phyloP scores from a whole-genome alignment of 208 protist species.

The Crithidia sp. region DNA sequence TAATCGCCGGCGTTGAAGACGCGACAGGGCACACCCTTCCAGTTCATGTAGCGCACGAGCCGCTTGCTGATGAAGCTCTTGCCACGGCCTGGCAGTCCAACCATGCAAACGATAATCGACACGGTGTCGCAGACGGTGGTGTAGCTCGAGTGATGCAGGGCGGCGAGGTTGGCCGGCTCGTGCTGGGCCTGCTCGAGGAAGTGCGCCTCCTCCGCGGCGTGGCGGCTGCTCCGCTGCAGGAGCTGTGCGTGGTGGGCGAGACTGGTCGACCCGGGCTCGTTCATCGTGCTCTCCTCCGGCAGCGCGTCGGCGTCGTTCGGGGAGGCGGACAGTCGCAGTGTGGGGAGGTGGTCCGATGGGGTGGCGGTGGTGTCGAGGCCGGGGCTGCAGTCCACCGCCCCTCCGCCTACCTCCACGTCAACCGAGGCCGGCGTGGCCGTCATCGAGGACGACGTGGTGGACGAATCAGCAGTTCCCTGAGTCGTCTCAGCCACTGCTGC shows the following conservation, averaged over 20 bases:
- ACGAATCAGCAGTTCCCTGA: neutral
- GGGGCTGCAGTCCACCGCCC: neutral
- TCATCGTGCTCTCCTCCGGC: neutral
- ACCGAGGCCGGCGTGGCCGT: neutral
- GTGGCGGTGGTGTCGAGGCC: neutral
- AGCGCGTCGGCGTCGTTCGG: neutral
- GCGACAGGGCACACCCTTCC: conserved; percentile 87
- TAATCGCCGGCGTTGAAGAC: conserved; percentile 93
- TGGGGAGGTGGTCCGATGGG: neutral
- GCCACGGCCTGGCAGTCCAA: conserved; percentile 86
- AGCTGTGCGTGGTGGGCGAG: neutral
- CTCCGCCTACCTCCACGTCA: neutral
- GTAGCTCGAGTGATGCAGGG: conserved; percentile 68
- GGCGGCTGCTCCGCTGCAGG: conserved; percentile 1
- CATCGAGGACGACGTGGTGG: neutral
- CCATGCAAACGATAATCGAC: conserved; percentile 89
- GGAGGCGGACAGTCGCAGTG: neutral
- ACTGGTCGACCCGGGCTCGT: neutral
- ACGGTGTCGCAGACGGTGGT: conserved; percentile 80
- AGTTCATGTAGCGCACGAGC: conserved; percentile 90
- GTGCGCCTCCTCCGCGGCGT: conserved; percentile 22
- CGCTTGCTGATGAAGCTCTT: conserved; percentile 90
- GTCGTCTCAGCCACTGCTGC: neutral
- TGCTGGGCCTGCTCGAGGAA: conserved; percentile 23
- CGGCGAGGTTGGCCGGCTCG: conserved; percentile 15